phyloP scores from a whole-genome alignment of 345 rosid species.

The Lepidium sativum region DNA sequence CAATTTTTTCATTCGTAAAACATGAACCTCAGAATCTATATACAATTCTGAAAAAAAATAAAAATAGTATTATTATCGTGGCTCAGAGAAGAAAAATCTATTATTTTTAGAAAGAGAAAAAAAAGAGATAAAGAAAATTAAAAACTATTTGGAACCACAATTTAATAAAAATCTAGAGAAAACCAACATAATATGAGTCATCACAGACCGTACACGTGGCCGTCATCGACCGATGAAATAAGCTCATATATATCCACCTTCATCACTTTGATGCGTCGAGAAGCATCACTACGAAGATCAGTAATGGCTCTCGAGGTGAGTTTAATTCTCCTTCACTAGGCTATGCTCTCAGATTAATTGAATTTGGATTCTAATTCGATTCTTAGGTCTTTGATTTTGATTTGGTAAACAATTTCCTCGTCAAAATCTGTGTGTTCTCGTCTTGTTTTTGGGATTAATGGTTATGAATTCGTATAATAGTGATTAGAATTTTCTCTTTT shows the following conservation, averaged over 20 bases:
- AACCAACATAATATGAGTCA: background rate
- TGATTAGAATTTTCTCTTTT: background rate
- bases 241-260: background rate
- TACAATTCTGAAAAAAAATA: no score
- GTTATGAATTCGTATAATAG: background rate
- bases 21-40: no score
- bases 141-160: background rate
- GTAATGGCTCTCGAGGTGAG: slow-evolving; percentile 20
- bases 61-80: no score
- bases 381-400: background rate
- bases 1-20: no score
- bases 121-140: no score
- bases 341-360: background rate
- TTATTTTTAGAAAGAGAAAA: no score
- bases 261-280: background rate
- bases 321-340: background rate
- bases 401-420: background rate
- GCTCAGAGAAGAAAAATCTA: no score
- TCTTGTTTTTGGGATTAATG: background rate
- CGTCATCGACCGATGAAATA: background rate
- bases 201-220: slow-evolving; percentile 13
- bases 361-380: background rate
- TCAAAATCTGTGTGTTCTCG: background rate
- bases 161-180: background rate
- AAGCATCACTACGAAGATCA: slow-evolving; percentile 10